phyloP scores from a whole-genome alignment of 257 asterid genomes.

The Solanum phureja region DNA sequence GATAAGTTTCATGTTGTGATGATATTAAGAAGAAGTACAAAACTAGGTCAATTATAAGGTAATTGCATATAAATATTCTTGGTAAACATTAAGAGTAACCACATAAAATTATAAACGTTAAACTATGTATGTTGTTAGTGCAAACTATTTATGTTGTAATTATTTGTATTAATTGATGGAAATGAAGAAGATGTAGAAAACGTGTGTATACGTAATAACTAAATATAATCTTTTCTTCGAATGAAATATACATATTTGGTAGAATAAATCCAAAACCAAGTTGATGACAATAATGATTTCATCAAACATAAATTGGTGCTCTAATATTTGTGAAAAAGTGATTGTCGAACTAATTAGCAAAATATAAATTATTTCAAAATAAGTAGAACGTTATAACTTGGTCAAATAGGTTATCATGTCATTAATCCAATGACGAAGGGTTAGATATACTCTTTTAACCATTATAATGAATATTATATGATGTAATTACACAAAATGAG shows the following conservation, averaged over 20 bases:
- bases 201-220: background rate
- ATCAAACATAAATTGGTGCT: background rate
- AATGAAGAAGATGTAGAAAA: background rate
- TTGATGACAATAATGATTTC: background rate
- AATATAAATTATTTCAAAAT: background rate
- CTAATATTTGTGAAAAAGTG: background rate
- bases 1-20: background rate
- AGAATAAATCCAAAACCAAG: background rate
- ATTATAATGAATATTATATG: background rate
- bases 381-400: background rate
- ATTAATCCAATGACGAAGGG: background rate
- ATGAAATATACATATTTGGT: background rate
- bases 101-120: background rate
- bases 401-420: background rate
- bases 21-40: background rate
- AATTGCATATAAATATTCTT: background rate
- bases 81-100: background rate
- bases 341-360: background rate
- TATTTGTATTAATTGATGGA: background rate
- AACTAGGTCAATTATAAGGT: background rate
- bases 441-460: background rate
- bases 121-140: background rate
- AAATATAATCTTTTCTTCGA: background rate
- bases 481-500: background rate
- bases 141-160: background rate